Conservation (phyloP, 2,329 filamentous ascomycete species). For the Achaetomium macrosporum region DNA sequence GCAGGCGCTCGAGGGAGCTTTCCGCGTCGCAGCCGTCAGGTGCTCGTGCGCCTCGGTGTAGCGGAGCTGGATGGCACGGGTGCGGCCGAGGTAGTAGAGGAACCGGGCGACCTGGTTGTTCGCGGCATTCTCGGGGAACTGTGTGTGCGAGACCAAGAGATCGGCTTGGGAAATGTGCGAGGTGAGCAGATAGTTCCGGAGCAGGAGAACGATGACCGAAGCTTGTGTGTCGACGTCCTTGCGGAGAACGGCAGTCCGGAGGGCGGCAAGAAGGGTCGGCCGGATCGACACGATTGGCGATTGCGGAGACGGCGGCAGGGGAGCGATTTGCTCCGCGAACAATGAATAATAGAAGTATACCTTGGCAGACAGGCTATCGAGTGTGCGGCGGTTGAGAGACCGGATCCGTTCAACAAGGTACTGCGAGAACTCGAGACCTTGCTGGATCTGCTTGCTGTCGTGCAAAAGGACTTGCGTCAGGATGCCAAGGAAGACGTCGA, state of each 20-base stretch:
- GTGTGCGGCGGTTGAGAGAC: conserved; percentile 81
- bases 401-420: conserved; percentile 80
- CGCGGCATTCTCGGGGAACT: conserved; percentile 87
- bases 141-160: conserved; percentile 88
- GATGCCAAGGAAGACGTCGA: conserved; percentile 84
- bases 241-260: conserved; percentile 90
- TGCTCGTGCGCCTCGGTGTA: conserved; percentile 98
- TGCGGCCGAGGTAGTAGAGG: conserved; percentile 93
- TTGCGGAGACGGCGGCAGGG: conserved; percentile 80
- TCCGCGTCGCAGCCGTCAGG: conserved; percentile 85
- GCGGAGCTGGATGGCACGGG: conserved; percentile 89
- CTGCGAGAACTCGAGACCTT: conserved; percentile 77
- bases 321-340: conserved; percentile 86
- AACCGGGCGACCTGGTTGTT: conserved; percentile 98
- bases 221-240: conserved; percentile 98
- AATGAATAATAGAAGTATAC: conserved; percentile 98
- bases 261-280: conserved; percentile 76
- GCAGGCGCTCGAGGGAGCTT: conserved; percentile 83
- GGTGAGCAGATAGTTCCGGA: conserved; percentile 92
- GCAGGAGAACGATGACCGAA: conserved; percentile 86
- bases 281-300: conserved; percentile 84
- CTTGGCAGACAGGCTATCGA: conserved; percentile 89
- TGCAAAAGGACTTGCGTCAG: conserved; percentile 82
- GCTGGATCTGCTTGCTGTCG: conserved; percentile 74
- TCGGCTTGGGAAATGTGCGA: conserved; percentile 97